Conservation (phyloP, 2,329 filamentous ascomycete species). For the Plectosphaerella plurivora region DNA sequence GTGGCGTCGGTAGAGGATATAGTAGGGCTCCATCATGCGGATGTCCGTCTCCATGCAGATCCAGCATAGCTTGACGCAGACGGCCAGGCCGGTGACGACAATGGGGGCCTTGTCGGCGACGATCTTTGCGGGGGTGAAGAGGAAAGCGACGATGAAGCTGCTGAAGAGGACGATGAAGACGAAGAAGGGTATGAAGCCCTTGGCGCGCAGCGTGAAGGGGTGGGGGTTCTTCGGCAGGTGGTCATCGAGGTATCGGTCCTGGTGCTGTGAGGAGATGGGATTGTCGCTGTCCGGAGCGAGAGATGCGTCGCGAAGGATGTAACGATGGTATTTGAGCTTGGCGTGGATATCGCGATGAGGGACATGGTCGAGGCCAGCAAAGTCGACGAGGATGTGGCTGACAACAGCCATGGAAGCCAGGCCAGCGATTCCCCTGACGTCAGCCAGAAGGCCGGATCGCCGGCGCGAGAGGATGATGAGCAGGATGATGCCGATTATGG, state of each 20-base stretch:
- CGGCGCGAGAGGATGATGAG: conserved; percentile 58
- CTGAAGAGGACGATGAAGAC: conserved; percentile 51
- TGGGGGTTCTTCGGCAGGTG: conserved; percentile 58
- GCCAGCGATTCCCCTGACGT: conserved; percentile 70
- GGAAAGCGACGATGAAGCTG: conserved; percentile 53
- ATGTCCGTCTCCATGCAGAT: conserved; percentile 63
- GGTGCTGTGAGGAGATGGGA: conserved; percentile 32
- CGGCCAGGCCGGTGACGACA: conserved; percentile 61
- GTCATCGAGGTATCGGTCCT: conserved; percentile 42
- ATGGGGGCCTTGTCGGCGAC: conserved; percentile 61
- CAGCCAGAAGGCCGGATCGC: conserved; percentile 60
- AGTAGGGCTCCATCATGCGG: conserved; percentile 72
- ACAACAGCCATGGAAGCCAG: conserved; percentile 72
- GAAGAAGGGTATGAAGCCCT: conserved; percentile 58
- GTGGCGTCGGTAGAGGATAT: conserved; percentile 61
- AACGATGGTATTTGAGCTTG: conserved; percentile 61
- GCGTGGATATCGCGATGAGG: conserved; percentile 64
- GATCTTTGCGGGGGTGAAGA: conserved; percentile 52
- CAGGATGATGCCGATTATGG: conserved; percentile 51
- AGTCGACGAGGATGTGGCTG: conserved; percentile 69
- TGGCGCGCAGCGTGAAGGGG: conserved; percentile 61
- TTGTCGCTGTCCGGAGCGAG: conserved; percentile 59
- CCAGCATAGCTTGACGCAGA: conserved; percentile 65
- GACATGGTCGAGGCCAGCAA: conserved; percentile 66
- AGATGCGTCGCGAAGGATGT: conserved; percentile 66